Base-by-base conservation (phyloP, 148 eudicot species). In the Chenopodium suecicum region DNA sequence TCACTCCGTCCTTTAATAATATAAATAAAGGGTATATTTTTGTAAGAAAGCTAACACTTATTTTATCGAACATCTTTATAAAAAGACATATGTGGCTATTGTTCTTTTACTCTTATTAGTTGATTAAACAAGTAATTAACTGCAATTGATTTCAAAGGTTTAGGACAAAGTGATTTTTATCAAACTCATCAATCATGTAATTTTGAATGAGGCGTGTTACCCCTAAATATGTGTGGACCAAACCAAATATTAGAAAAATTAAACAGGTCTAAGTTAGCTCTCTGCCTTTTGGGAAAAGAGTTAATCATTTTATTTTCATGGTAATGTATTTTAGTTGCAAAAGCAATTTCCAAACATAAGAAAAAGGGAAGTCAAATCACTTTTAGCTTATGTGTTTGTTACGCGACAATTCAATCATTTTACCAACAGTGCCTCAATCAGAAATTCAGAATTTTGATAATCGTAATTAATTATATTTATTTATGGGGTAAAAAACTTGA, bases 401-500 rank as follows among this genome's bases (percentile, higher is more conserved):
- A 81, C 69, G 84, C 76, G 69, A 84, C 79, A 65, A 44, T 76
- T 63, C 83, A 80, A 79, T 75, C 44, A 78, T 73, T 78, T 75
- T 67, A 54, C 79, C 74, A 4, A 32, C 22, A 31, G 46, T 69
- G 46, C 72, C 72, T 69, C 34, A 32, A 69, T 16, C 72, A 62
- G 2, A 7, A 62, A 9, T 62, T 20, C 66, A 6, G 5, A n/a
- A 8, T 56, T 56, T 14, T 56, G 0, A 0, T 0, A 41, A 0
- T 41, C 0, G 0, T 41, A 5, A 41, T 56, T 14, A 56, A 56
- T 56, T 17, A 56, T 0, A 56, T 56, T 4, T 54, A 16, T 54
- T 4, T 56, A 16, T 56, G 16, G 22, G 17, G 22, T 4, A 6
- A 56, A 56, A 13, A 56, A 16, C 5, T 12, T 4, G 20, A 56